phyloP scores from a whole-genome alignment of 164 flowering plant genomes.

The Macadamia tetraphylla region DNA sequence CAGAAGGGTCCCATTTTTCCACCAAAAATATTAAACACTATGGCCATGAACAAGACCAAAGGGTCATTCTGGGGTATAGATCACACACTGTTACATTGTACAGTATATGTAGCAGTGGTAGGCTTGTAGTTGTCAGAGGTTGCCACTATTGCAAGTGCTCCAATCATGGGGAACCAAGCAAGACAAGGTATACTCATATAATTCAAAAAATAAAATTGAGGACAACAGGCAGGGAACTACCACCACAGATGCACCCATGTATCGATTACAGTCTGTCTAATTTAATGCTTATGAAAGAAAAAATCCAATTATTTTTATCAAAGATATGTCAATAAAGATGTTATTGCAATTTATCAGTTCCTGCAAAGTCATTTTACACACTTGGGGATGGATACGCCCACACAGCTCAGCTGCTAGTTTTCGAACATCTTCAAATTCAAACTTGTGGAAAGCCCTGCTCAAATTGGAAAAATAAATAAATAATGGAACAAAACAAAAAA shows the following conservation, averaged over 20 bases:
- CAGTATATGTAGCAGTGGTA: no score
- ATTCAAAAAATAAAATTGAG: no score
- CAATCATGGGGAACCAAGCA: not conserved
- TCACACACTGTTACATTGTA: no score
- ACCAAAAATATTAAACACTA: no score
- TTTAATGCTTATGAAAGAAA: not conserved
- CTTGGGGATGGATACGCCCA: slow-evolving; percentile 83
- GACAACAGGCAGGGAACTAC: not conserved
- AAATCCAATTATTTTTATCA: not conserved
- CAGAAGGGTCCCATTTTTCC: not conserved
- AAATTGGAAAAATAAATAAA: not conserved
- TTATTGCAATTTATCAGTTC: not conserved
- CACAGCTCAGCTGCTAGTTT: slow-evolving; percentile 90
- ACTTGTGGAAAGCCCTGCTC: slow-evolving; percentile 50
- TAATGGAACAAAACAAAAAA: not conserved
- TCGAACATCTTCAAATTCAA: slow-evolving; percentile 80
- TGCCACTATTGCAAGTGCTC: no score
- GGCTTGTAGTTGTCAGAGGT: no score
- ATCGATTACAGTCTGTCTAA: not conserved
- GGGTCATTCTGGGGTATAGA: no score
- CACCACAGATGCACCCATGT: not conserved
- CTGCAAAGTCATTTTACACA: slow-evolving; percentile 15
- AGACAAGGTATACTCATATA: not conserved
- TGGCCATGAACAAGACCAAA: no score
- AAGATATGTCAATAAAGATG: not conserved